A percentile compares a stretch with the other conserved stretches of the same genome.
These are phyloP conservation scores for Penicillium fimorum DNA, from an alignment of 495 filamentous ascomycete species.

Conservation along the genomic window DNA sequence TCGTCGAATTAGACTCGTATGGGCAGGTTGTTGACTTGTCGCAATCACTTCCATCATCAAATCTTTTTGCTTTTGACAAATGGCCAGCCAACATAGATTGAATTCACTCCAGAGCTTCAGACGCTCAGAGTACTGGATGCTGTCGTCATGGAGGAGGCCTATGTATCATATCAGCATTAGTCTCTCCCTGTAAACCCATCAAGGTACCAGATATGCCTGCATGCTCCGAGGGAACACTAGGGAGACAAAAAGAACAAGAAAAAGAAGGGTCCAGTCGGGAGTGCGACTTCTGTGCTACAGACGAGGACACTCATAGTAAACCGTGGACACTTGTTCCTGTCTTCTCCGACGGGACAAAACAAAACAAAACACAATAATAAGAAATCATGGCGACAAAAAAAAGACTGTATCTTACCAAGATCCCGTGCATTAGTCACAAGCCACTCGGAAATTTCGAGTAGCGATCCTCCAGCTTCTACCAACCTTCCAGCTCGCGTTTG, in stretches of 20 bases:
- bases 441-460: constrained; percentile 82
- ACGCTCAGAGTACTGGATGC: constrained; percentile 63
- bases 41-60: constrained; percentile 59
- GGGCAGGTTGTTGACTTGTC: constrained; percentile 56
- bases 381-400: constrained; percentile 21
- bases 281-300: constrained; percentile 17
- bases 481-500: constrained; percentile 71
- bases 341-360: background rate
- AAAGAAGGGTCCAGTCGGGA: constrained; percentile 21
- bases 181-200: constrained; percentile 6
- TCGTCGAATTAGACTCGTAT: constrained; percentile 63
- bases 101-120: constrained; percentile 90
- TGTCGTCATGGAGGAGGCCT: constrained; percentile 76
- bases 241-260: constrained; percentile 16
- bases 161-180: constrained; percentile 32
- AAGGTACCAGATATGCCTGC: constrained; percentile 19
- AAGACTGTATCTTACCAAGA: constrained; percentile 65
- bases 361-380: background rate
- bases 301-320: background rate
- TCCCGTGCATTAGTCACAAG: constrained; percentile 76
- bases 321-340: background rate
- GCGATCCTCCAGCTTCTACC: constrained; percentile 65
- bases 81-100: constrained; percentile 88
- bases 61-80: constrained; percentile 85
- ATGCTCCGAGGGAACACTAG: constrained; percentile 10